Evolutionary conservation across 2,329 filamentous ascomycete species (phyloP).

Genomic region (Leptographium radiaticola): DNA sequence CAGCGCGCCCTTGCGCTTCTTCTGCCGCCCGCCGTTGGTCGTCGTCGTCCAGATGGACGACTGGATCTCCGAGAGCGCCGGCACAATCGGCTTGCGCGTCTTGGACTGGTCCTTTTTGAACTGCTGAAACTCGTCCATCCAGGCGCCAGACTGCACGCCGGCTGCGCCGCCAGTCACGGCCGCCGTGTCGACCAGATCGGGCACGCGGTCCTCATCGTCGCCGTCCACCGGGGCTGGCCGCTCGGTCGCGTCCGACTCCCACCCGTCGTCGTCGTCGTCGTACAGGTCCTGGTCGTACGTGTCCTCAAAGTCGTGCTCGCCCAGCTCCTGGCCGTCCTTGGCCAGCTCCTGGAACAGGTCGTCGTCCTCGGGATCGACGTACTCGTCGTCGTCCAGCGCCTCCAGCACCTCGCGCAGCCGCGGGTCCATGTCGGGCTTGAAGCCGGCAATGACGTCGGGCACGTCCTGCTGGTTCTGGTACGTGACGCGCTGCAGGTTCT

Average conservation of each 20-base stretch:
- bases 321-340: slow-evolving; percentile 34
- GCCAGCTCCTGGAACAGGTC: slow-evolving; percentile 57
- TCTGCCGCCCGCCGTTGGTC: slow-evolving; percentile 65
- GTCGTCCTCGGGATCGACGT: slow-evolving; percentile 79
- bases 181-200: slow-evolving; percentile 31
- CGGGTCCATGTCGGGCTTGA: slow-evolving; percentile 97
- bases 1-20: slow-evolving; percentile 91
- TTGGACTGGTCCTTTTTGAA: slow-evolving; percentile 72
- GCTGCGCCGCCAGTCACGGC: neutral
- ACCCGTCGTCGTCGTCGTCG: slow-evolving; percentile 63
- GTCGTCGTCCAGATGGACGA: slow-evolving; percentile 63
- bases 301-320: slow-evolving; percentile 65
- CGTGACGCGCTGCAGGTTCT: slow-evolving; percentile 61
- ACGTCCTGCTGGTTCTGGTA: slow-evolving; percentile 92
- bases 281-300: slow-evolving; percentile 30
- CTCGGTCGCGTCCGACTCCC: slow-evolving; percentile 88
- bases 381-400: slow-evolving; percentile 89
- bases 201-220: slow-evolving; percentile 27
- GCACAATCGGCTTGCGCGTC: slow-evolving; percentile 20
- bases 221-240: slow-evolving; percentile 49
- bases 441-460: slow-evolving; percentile 81
- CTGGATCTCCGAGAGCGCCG: slow-evolving; percentile 49
- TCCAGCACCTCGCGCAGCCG: slow-evolving; percentile 81
- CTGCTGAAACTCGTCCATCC: slow-evolving; percentile 85
- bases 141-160: slow-evolving; percentile 28